phyloP scores from a whole-genome alignment of 441 rosid genomes.

The Raphanus hybrid region DNA sequence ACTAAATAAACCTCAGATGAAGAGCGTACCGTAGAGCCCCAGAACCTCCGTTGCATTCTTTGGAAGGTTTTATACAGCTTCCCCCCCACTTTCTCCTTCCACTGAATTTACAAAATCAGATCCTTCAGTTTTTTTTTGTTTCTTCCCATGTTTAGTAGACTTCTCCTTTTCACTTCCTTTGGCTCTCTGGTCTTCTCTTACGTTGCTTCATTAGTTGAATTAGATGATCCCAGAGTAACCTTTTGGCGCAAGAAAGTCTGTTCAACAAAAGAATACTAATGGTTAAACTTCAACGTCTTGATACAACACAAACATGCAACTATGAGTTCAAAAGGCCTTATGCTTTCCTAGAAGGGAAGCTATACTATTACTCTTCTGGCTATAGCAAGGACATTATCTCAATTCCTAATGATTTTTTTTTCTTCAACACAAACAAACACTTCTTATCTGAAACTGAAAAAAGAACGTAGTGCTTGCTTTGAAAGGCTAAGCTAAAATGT shows the following conservation, averaged over 20 bases:
- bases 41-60: no score
- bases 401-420: slow-evolving; percentile 9
- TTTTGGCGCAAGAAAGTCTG: slow-evolving; percentile 97
- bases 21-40: no score
- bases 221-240: slow-evolving; percentile 67
- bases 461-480: background rate
- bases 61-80: no score
- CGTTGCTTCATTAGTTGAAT: no score
- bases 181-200: no score
- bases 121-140: no score
- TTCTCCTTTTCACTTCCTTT: no score
- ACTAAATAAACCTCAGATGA: no score
- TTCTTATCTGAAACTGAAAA: background rate
- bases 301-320: slow-evolving; percentile 2
- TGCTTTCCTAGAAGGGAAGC: slow-evolving; percentile 27
- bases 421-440: background rate
- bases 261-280: slow-evolving; percentile 7
- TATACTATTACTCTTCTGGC: slow-evolving; percentile 6
- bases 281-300: slow-evolving; percentile 19
- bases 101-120: no score
- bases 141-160: no score
- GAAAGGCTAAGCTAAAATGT: background rate
- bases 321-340: background rate
- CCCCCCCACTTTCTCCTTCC: no score
- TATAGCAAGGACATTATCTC: slow-evolving; percentile 15